A percentile compares a stretch with the other conserved stretches of the same genome.
These are phyloP conservation scores for Spergularia bocconei DNA, from an alignment of 148 eudicot genomes.

Conservation along the genomic window DNA sequence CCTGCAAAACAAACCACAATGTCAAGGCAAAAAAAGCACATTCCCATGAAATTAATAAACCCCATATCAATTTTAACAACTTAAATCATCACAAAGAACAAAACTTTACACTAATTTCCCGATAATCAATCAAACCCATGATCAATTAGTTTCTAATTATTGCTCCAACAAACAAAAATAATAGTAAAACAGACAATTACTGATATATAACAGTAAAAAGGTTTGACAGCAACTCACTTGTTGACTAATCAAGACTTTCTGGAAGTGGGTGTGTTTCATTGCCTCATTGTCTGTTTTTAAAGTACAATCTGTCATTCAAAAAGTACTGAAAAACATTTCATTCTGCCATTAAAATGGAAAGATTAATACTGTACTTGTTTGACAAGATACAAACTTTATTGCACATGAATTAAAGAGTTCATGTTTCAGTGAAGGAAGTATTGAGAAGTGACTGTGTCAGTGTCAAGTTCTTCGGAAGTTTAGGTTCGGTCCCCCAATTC, in stretches of 20 bases:
- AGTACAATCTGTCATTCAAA: not conserved
- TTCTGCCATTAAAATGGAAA: not conserved
- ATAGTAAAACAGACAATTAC: not conserved
- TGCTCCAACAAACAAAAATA: constrained; percentile 1
- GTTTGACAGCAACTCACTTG: constrained; percentile 18
- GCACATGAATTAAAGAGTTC: no score
- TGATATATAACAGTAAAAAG: not conserved
- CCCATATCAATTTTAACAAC: not conserved
- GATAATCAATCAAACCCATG: constrained; percentile 6
- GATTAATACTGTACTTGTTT: no score
- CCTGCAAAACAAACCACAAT: constrained; percentile 3
- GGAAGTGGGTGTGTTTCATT: not conserved
- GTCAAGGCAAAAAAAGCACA: not conserved
- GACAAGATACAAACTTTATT: no score
- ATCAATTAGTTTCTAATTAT: not conserved
- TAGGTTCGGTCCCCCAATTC: no score
- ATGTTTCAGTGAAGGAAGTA: no score
- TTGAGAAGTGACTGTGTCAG: no score
- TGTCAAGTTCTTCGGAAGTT: no score
- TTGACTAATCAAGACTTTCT: not conserved
- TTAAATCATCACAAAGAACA: constrained; percentile 13
- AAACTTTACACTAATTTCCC: not conserved
- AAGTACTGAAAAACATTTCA: not conserved
- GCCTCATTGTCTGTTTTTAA: not conserved
- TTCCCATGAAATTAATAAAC: not conserved